Base-by-base conservation (phyloP, 495 filamentous ascomycete species). In the Penicillium tannophilum region DNA sequence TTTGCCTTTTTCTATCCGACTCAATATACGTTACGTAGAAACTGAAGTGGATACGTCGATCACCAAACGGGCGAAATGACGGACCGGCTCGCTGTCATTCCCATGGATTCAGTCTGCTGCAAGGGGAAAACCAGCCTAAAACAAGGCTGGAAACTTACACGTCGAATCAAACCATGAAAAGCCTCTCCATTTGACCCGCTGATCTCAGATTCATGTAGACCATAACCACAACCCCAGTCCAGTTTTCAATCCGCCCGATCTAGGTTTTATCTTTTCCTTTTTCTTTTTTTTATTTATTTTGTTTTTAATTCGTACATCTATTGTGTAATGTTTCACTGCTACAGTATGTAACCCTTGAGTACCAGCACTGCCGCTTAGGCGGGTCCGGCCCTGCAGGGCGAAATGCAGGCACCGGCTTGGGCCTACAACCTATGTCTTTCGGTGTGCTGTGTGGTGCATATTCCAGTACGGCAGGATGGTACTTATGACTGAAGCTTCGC, bases 401-500 rank as follows among this genome's bases (percentile, higher is more conserved):
- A 54, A 45, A 68, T 65, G 64, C 63, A 66, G 66, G 63, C 48
- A 68, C 60, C 33, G 49, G 52, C 54, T 23, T 39, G 31, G n/a
- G 19, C 17, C 26, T 28, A 4, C 28, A 28, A 7, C 28, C 28
- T 33, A 31, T 35, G 48, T 31, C 10, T 10, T 51, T 36, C 14
- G 48, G 28, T 33, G 48, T 23, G 48, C 23, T 35, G 26, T 16
- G 30, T 47, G 42, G 20, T 23, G 42, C n/a, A 44, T 16, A 14
- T 44, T 20, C 7, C n/a, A 16, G 1, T 28, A 28, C 6, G 28
- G 4, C 28, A 7, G 28, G 4, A 28, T 28, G 28, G 28, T 28
- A 28, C 28, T 28, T 28, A n/a, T 17, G 12, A 20, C 4, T 6
- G 6, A 41, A 31, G 49, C 49, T 52, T n/a, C 49, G 2, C 36